Evolutionary conservation across 768 basidiomycete genomes (phyloP).

Genomic region (Pulveroboletus ravenelii): DNA sequence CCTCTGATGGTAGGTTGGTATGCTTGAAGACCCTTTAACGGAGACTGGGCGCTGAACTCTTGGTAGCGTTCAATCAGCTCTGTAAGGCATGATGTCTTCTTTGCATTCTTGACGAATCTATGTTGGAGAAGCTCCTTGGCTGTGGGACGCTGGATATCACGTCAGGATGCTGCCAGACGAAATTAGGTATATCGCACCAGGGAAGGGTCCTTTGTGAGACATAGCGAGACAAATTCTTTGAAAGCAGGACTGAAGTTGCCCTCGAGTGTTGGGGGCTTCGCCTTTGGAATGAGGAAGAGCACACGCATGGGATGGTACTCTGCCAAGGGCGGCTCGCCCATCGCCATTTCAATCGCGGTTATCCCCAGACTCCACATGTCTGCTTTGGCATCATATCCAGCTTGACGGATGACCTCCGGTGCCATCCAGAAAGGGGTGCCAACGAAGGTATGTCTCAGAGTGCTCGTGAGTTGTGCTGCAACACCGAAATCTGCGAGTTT

Average conservation of each 20-base stretch:
- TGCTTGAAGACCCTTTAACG: constrained; percentile 50
- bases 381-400: constrained; percentile 93
- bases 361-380: constrained; percentile 99
- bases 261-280: constrained; percentile 87
- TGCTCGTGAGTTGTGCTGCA: constrained; percentile 92
- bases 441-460: constrained; percentile 94
- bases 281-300: constrained; percentile 95
- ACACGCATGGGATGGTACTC: constrained; percentile 99
- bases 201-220: constrained; percentile 88
- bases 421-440: constrained; percentile 99
- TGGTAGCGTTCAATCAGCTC: constrained; percentile 88
- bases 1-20: constrained; percentile 56
- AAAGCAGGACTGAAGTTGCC: constrained; percentile 80
- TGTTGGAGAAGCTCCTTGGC: constrained; percentile 93
- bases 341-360: constrained; percentile 97
- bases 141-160: constrained; percentile 66
- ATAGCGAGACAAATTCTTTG: constrained; percentile 88
- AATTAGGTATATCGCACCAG: constrained; percentile 43
- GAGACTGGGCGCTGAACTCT: constrained; percentile 63
- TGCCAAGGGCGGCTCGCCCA: constrained; percentile 92
- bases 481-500: constrained; percentile 99
- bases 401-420: constrained; percentile 95
- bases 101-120: constrained; percentile 82
- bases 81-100: constrained; percentile 75
- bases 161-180: constrained; percentile 6